Base-by-base conservation (phyloP, 2,329 filamentous ascomycete genomes). In the Exophiala aquamarina region DNA sequence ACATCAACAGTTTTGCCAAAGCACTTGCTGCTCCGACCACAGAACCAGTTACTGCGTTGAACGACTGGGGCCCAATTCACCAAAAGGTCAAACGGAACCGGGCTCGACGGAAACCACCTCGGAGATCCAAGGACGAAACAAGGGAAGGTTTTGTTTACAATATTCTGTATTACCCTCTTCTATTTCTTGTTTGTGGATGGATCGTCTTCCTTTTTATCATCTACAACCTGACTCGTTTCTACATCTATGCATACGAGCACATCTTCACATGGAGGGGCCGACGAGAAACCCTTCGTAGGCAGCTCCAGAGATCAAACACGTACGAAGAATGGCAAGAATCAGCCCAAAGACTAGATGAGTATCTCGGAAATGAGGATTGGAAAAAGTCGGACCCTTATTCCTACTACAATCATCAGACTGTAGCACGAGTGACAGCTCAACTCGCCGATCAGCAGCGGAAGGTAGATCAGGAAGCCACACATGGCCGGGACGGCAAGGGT, bases 231-330 rank as follows among this genome's bases (percentile, higher is more conserved):
- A 96, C 90, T 7, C 77, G 93, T 32, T 70, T 91, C 52, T 98
- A 98, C 70, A 93, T 98, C 57, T 90, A 85, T 70, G 70, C 88
- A 1, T 98, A 97, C 70, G 93, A 98, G 67, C 87, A 95, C 60
- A 87, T 86, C 63, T 76, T 96, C 47, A 87, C 90, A 18, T 97
- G 93, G 92, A 79, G 89, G 32, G 93, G 93, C 4, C 79, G 78
- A 60, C 77, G 91, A 41, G 81, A 95, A 65, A 73, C 68, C 33
- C 70, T 97, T 32, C 77, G 92, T 29, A 76, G 79, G 44, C 82
- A 81, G 39, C 75, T 98, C 66, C 83, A 87, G 45, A 74, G 75
- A 7, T 85, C 90, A 35, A 81, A 76, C 5, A 87, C 77, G 50
- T 97, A 97, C 65, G 70, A 78, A 32, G 88, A 93, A 61, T 98